Evolutionary conservation across 345 rosid species (phyloP), one percentile per base, ranked within the genome.

Genomic region (Salix suchowensis): DNA sequence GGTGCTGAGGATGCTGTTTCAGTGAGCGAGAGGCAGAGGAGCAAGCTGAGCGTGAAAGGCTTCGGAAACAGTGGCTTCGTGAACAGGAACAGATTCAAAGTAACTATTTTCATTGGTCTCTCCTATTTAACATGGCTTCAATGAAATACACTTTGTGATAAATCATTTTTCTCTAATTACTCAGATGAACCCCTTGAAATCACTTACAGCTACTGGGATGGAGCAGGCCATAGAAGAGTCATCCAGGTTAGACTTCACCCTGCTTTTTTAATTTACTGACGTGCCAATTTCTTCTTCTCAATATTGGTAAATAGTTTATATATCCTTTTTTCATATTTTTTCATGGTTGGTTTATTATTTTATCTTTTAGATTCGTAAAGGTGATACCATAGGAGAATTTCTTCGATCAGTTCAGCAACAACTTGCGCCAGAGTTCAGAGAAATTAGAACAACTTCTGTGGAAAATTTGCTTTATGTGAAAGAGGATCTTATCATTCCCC

Each of bases 1-100:
- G 88, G 83, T 78, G 91, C 79, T 79, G 94, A 91, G 97, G 92
- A 83, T 90, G 88, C 84, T 88, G 86, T 91, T 93, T 88, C 96
- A 96, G 98, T 90, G 98, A 91, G 90, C 81, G 99, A 62, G 98
- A 96, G 88, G 99, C 99, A 26, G 97, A 96, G 88, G 98, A 96
- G 85, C 91, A 94, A 87, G 97, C 98, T 78, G 99, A 96, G 76
- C 97, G 96, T 75, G 99, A 94, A 88, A 89, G 94, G 84, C 82
- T 96, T 84, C 97, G 86, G 77, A 92, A 89, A 83, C 96, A 90
- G 76, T 96, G 99, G 99, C 83, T 78, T 76, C 80, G 82, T 23
- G 98, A 92, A 72, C 99, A 96, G 83, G 94, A 92, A 82, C 98
- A 86, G 80, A 94, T 94, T 80, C 88, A 83, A 86, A 96, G 99